These are phyloP conservation scores for Entomortierella beljakovae DNA, from an alignment of 192 early-diverging fungal species.

Conservation along the genomic window DNA sequence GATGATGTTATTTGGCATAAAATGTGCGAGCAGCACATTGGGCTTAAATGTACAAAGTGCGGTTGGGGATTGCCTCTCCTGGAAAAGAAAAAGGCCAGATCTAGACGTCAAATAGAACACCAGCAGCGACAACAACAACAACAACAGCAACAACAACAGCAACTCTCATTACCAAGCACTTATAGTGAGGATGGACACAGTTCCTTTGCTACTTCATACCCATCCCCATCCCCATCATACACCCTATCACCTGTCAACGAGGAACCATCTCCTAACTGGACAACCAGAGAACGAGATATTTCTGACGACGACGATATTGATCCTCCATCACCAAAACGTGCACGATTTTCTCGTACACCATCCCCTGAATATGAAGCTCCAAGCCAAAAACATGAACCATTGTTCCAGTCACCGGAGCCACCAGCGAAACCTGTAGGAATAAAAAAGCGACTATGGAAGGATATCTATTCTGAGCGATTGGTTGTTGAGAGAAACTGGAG, in stretches of 20 bases:
- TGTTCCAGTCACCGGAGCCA: slow-evolving; percentile 44
- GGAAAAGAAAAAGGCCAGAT: slow-evolving; percentile 67
- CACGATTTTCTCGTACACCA: slow-evolving; percentile 15
- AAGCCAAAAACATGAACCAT: neutral
- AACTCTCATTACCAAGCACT: too few relatives aligned
- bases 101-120: slow-evolving; percentile 36
- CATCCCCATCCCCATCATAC: slow-evolving; percentile 27
- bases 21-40: slow-evolving; percentile 98
- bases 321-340: slow-evolving; percentile 22
- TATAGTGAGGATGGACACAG: too few relatives aligned
- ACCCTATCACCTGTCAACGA: slow-evolving; percentile 8
- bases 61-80: slow-evolving; percentile 97
- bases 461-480: slow-evolving; percentile 94
- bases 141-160: slow-evolving; percentile 10
- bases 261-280: neutral
- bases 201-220: slow-evolving; percentile 5
- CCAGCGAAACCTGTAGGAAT: slow-evolving; percentile 22
- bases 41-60: slow-evolving; percentile 93
- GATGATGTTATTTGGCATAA: slow-evolving; percentile 95
- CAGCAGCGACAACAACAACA: slow-evolving; percentile 16
- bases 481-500: slow-evolving; percentile 96
- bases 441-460: slow-evolving; percentile 81
- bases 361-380: slow-evolving; percentile 15
- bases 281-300: slow-evolving; percentile 14
- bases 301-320: slow-evolving; percentile 14